A percentile compares a stretch with the other conserved stretches of the same genome.
Evolutionary conservation across 495 filamentous ascomycete species (phyloP).

Genomic region (Daldinia grandis): DNA sequence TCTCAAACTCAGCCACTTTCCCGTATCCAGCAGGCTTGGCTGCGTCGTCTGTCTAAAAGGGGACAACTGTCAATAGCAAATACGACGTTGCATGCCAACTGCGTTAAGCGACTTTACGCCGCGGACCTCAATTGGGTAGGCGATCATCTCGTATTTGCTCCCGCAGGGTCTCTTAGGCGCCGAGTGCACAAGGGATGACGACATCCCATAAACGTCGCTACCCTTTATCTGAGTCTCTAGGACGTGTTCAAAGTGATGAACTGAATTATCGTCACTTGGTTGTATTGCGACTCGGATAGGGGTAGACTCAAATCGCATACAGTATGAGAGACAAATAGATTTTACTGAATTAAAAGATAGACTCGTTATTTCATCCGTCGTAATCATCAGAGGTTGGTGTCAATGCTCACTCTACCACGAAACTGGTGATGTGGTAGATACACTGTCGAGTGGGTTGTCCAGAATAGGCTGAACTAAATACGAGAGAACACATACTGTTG

Average conservation of each 20-base stretch:
- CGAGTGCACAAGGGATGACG: constrained; percentile 18
- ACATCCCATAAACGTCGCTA: constrained; percentile 17
- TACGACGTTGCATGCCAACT: constrained; percentile 27
- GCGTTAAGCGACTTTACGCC: constrained; percentile 1
- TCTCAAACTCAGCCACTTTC: neutral
- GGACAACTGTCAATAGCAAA: constrained; percentile 3
- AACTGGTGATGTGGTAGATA: neutral
- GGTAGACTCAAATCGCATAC: neutral
- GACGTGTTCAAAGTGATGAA: neutral
- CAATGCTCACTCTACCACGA: neutral
- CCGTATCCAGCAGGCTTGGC: constrained; percentile 10
- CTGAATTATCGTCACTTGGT: constrained; percentile 12
- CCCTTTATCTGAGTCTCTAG: constrained; percentile 14
- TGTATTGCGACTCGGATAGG: constrained; percentile 5
- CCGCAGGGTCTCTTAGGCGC: constrained; percentile 16
- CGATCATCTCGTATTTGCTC: constrained; percentile 38
- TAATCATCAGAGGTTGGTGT: neutral
- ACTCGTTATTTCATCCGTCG: neutral
- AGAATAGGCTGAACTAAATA: neutral
- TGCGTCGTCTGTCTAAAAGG: constrained; percentile 18
- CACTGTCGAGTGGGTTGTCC: neutral
- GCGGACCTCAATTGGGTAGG: constrained; percentile 19
- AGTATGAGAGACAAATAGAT: neutral
- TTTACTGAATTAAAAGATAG: neutral
- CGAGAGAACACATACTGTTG: neutral